Percentiles rank a stretch among this genome's conserved stretches.
phyloP scores from a whole-genome alignment of 257 asterid species.

The Przewalskia tangutica region DNA sequence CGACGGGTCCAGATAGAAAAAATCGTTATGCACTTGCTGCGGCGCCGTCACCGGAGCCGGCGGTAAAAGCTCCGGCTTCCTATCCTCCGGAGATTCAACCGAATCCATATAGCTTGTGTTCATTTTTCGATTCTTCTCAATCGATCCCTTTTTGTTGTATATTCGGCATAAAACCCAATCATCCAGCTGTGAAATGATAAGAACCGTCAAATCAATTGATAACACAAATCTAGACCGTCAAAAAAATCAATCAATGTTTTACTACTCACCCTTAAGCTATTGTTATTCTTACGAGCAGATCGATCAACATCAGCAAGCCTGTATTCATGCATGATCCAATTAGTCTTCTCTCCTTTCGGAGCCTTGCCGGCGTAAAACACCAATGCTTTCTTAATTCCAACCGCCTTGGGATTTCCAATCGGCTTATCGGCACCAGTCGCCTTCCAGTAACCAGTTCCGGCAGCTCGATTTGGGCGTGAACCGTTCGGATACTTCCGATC shows the following conservation, averaged over 20 bases:
- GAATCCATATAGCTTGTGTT: slow-evolving; percentile 1
- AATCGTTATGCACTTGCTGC: slow-evolving; percentile 41
- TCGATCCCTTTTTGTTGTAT: slow-evolving; percentile 73
- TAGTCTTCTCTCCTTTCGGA: slow-evolving; percentile 71
- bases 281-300: slow-evolving; percentile 55
- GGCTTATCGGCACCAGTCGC: slow-evolving; percentile 93
- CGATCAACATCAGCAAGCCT: slow-evolving; percentile 85
- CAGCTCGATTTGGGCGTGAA: slow-evolving; percentile 82
- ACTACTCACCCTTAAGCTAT: slow-evolving; percentile 58
- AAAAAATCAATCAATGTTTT: not conserved
- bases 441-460: slow-evolving; percentile 87
- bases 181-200: slow-evolving; percentile 45
- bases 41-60: slow-evolving; percentile 22
- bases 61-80: slow-evolving; percentile 37
- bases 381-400: slow-evolving; percentile 73
- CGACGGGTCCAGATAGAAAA: slow-evolving; percentile 46
- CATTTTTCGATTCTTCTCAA: slow-evolving; percentile 33
- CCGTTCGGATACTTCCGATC: slow-evolving; percentile 92
- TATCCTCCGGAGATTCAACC: slow-evolving; percentile 28
- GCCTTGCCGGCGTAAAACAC: slow-evolving; percentile 89
- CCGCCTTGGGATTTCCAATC: slow-evolving; percentile 58
- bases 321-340: slow-evolving; percentile 93
- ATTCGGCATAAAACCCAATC: slow-evolving; percentile 95
- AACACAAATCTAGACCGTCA: not conserved
- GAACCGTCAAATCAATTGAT: slow-evolving; percentile 13